Percentiles rank a stretch among this genome's conserved stretches.
These are phyloP conservation scores for Lagerstroemia speciosa DNA, from an alignment of 345 rosid species.

Conservation along the genomic window DNA sequence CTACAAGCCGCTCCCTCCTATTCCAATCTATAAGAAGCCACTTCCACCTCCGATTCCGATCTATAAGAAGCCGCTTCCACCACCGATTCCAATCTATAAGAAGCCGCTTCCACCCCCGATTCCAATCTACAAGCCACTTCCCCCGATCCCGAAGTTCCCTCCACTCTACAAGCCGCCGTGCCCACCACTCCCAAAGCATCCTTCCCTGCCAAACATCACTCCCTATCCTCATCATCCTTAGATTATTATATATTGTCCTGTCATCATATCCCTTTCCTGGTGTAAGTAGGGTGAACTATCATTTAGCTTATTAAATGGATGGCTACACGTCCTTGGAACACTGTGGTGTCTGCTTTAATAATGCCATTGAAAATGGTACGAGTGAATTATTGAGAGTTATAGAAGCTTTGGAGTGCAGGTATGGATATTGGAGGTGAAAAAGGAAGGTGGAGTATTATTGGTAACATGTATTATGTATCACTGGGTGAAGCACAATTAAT, in stretches of 20 bases:
- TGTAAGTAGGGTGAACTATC: background rate
- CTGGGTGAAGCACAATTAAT: background rate
- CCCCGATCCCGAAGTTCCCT: constrained; percentile 22
- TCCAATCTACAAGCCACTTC: constrained; percentile 2
- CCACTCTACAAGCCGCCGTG: constrained; percentile 17
- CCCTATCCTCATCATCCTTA: constrained; percentile 43
- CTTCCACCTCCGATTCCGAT: constrained; percentile 18
- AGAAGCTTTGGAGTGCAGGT: background rate
- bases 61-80: constrained; percentile 13
- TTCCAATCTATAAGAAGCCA: constrained; percentile 4
- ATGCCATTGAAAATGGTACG: background rate
- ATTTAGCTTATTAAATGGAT: background rate
- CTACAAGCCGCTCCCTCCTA: background rate
- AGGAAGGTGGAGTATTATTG: background rate
- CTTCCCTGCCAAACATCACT: constrained; percentile 28
- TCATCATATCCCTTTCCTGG: background rate
- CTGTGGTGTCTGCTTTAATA: background rate
- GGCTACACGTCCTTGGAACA: background rate
- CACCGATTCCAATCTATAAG: constrained; percentile 10
- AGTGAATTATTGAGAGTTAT: background rate
- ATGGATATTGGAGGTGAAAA: background rate
- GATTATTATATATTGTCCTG: constrained; percentile 33
- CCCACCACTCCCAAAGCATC: constrained; percentile 20
- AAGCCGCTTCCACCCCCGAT: no score
- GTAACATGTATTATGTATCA: background rate